Percentiles rank a stretch among this genome's conserved stretches.
These are phyloP conservation scores for Periconia macrospinosa DNA, from an alignment of 2,329 filamentous ascomycete species.

Conservation along the genomic window DNA sequence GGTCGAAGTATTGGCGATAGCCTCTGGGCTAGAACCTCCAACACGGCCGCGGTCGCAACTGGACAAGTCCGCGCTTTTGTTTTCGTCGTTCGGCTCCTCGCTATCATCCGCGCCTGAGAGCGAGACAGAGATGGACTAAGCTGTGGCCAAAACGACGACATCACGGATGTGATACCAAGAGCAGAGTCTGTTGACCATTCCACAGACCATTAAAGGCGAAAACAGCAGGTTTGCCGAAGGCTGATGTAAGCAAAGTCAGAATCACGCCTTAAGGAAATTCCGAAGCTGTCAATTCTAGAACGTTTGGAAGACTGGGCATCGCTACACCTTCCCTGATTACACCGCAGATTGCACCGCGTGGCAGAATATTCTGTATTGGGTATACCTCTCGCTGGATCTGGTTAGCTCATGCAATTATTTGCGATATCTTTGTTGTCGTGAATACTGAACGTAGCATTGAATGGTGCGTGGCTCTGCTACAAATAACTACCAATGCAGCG, in stretches of 20 bases:
- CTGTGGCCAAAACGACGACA: neutral
- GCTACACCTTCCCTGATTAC: neutral
- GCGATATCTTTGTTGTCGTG: no score
- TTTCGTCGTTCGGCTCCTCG: constrained; percentile 23
- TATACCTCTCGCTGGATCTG: no score
- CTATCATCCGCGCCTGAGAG: constrained; percentile 28
- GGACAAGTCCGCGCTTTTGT: neutral
- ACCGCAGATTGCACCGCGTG: no score
- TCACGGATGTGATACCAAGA: neutral
- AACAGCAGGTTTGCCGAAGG: neutral
- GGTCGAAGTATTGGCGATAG: constrained; percentile 36
- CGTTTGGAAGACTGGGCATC: neutral
- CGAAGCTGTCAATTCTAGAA: neutral
- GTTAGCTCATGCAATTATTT: no score
- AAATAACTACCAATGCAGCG: no score
- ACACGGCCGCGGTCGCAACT: constrained; percentile 5
- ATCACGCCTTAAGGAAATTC: neutral
- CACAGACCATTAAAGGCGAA: neutral
- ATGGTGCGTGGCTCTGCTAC: no score
- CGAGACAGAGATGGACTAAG: constrained; percentile 8
- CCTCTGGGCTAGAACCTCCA: constrained; percentile 13
- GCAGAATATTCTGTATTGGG: no score
- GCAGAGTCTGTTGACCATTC: neutral
- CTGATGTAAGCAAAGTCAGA: neutral
- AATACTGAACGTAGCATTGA: no score